Evolutionary conservation across 129 eudicot genomes (phyloP).

Genomic region (Centrapalus pauciflorus): DNA sequence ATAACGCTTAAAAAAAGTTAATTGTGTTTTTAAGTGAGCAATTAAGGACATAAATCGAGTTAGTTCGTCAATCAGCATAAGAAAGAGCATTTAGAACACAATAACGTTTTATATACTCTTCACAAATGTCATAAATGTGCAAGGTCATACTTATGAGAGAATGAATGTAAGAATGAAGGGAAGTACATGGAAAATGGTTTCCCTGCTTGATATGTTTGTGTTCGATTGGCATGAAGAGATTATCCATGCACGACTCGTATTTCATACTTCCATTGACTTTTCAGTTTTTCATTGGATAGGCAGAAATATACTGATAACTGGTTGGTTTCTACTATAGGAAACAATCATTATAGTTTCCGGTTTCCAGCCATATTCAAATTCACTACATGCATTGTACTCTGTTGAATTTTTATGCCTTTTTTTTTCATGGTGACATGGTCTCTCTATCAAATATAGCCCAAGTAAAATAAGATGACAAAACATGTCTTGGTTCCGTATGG

Average conservation of each 20-base stretch:
- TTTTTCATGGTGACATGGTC: background rate
- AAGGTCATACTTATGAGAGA: background rate
- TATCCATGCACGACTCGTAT: background rate
- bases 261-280: background rate
- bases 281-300: background rate
- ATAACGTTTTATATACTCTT: background rate
- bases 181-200: constrained; percentile 1
- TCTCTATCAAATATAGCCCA: too few relatives aligned
- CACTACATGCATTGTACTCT: background rate
- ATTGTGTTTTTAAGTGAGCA: constrained; percentile 1
- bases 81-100: background rate
- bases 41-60: background rate
- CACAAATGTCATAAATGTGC: background rate
- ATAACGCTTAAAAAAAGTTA: background rate
- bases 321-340: background rate
- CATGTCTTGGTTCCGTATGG: background rate
- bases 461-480: background rate
- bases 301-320: too few relatives aligned
- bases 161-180: background rate
- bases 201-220: background rate
- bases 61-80: background rate
- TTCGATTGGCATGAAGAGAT: background rate
- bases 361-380: background rate
- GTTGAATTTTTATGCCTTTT: background rate
- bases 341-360: background rate